Percentiles rank a stretch among this genome's conserved stretches.
Evolutionary conservation across 768 basidiomycete species (phyloP).

Genomic region (Agrocybe praecox): DNA sequence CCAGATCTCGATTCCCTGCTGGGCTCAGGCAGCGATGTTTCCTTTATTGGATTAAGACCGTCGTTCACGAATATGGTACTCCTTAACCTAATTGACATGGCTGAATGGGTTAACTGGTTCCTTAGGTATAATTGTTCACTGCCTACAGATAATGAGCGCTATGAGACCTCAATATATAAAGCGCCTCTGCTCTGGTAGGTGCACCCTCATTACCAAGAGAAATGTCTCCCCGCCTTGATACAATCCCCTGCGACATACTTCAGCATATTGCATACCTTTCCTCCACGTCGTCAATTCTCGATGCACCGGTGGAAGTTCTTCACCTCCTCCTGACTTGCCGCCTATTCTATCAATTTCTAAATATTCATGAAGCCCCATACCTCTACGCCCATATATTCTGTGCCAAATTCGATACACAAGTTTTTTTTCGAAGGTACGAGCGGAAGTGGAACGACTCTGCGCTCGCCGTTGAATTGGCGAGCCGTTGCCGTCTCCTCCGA

Average conservation of each 20-base stretch:
- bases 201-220: neutral
- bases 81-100: neutral
- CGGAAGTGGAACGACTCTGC: constrained; percentile 36
- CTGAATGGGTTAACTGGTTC: neutral
- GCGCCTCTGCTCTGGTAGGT: neutral
- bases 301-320: constrained; percentile 42
- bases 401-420: constrained; percentile 45
- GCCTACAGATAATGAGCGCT: constrained; percentile 1
- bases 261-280: constrained; percentile 54
- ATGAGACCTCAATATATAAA: constrained; percentile 7
- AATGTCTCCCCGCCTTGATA: constrained; percentile 51
- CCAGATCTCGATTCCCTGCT: neutral
- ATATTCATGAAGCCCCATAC: constrained; percentile 44
- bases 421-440: constrained; percentile 24
- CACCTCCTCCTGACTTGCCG: constrained; percentile 49
- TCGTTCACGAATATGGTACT: neutral
- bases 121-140: neutral
- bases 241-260: constrained; percentile 58
- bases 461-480: constrained; percentile 50
- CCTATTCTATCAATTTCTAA: constrained; percentile 44
- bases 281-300: constrained; percentile 37
- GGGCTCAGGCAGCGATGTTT: neutral
- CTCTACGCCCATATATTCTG: constrained; percentile 60
- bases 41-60: neutral
- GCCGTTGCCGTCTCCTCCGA: constrained; percentile 48